Percentiles rank a stretch among this genome's conserved stretches.
These are phyloP conservation scores for Thielaviopsis populi DNA, from an alignment of 2,329 filamentous ascomycete species.

Conservation along the genomic window DNA sequence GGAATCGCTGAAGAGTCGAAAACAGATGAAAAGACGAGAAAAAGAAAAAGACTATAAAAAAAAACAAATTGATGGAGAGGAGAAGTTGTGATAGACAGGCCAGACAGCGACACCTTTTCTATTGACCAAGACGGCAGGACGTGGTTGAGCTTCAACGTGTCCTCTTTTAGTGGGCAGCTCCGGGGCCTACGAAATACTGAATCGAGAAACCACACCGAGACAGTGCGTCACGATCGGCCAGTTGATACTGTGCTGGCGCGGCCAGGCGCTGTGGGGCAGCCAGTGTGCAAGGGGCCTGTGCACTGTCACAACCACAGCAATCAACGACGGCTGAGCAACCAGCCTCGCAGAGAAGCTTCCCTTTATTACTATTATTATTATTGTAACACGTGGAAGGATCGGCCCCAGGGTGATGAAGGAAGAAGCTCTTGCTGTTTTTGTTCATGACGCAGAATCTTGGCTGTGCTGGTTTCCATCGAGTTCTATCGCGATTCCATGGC, in stretches of 20 bases:
- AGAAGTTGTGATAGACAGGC: neutral
- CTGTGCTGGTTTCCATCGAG: neutral
- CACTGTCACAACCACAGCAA: neutral
- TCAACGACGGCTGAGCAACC: neutral
- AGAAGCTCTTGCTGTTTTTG: neutral
- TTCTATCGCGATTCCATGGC: neutral
- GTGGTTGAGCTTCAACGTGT: slow-evolving; percentile 16
- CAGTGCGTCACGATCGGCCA: neutral
- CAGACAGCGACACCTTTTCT: slow-evolving; percentile 10
- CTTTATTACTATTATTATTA: neutral
- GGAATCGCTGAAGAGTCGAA: slow-evolving; percentile 7
- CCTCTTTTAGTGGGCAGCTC: slow-evolving; percentile 16
- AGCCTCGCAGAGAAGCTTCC: neutral
- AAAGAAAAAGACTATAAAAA: too few species aligned
- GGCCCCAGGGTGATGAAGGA: neutral
- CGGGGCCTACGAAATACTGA: neutral
- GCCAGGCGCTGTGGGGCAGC: neutral
- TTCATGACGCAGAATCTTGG: too few species aligned
- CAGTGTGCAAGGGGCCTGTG: neutral
- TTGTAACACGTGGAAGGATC: neutral
- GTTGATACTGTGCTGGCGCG: neutral
- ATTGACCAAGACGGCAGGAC: slow-evolving; percentile 3
- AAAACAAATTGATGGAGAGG: slow-evolving; percentile 7
- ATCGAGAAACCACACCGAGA: neutral
- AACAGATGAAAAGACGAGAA: slow-evolving; percentile 18